Evolutionary conservation across 1,139 yeast species (phyloP).

Genomic region (Suhomyces taliae): DNA sequence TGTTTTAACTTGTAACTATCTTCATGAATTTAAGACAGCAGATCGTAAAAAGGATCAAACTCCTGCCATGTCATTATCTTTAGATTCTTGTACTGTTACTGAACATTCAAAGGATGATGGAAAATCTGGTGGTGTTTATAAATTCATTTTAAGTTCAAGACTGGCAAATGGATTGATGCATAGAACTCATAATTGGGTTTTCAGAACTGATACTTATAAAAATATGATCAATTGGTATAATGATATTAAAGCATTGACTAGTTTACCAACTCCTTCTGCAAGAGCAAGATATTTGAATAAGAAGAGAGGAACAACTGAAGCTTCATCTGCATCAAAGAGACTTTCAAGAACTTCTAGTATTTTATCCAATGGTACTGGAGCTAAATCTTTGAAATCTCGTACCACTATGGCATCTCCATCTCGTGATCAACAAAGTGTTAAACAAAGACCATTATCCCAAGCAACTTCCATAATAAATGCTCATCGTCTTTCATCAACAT

Average conservation of each 20-base stretch:
- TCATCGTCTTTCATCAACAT: conserved; percentile 38
- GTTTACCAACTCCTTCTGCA: conserved; percentile 55
- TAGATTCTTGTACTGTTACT: conserved; percentile 78
- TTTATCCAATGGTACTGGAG: conserved; percentile 25
- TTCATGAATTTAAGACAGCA: conserved; percentile 85
- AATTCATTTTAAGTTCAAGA: conserved; percentile 77
- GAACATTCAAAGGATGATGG: conserved; percentile 79
- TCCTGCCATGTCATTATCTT: conserved; percentile 85
- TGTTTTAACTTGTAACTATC: conserved; percentile 81
- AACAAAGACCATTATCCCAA: conserved; percentile 25
- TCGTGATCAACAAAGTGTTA: conserved; percentile 6
- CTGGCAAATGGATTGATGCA: conserved; percentile 63
- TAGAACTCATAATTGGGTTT: conserved; percentile 90
- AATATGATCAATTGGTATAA: conserved; percentile 83
- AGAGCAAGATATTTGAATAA: conserved; percentile 34
- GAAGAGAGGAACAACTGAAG: conserved; percentile 11
- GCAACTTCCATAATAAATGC: conserved; percentile 26
- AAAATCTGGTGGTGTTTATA: conserved; percentile 58
- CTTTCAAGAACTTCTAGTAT: conserved; percentile 34
- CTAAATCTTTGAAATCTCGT: conserved; percentile 24
- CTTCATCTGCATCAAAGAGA: conserved; percentile 13
- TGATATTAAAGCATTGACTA: conserved; percentile 67
- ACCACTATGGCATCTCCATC: conserved; percentile 23
- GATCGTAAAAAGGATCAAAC: conserved; percentile 80
- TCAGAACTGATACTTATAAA: conserved; percentile 78